Evolutionary conservation across 202 grass and related monocot species (phyloP).

Genomic region (Hordeum pubiflorum): DNA sequence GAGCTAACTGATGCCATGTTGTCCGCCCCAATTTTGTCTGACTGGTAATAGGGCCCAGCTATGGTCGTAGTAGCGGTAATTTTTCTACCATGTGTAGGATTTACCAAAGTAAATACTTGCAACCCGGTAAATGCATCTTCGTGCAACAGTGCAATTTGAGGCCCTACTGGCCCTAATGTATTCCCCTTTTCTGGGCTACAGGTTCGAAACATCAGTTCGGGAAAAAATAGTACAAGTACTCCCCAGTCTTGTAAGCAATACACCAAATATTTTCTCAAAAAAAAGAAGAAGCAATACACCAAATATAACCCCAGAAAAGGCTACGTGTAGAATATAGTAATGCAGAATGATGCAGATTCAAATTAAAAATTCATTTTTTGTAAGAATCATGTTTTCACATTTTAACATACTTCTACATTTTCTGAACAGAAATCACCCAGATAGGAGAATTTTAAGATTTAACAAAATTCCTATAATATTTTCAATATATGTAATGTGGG

Average conservation of each 20-base stretch:
- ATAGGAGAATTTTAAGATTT: too few species aligned
- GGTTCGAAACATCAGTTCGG: background rate
- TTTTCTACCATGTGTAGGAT: background rate
- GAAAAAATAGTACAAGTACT: background rate
- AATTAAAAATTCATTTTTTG: background rate
- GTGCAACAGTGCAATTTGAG: background rate
- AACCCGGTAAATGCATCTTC: background rate
- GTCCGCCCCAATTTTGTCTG: slow-evolving; percentile 41
- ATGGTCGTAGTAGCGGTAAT: slow-evolving; percentile 26
- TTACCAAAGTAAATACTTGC: background rate
- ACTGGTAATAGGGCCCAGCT: background rate
- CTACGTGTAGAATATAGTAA: background rate
- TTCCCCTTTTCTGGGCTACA: background rate
- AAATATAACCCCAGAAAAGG: background rate
- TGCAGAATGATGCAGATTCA: background rate
- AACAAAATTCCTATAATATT: too few species aligned
- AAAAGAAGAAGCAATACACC: too few species aligned
- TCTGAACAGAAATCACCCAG: too few species aligned
- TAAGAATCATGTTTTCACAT: background rate
- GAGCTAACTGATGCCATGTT: slow-evolving; percentile 23
- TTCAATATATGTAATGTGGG: too few species aligned
- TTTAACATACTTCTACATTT: too few species aligned
- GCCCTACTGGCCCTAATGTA: background rate
- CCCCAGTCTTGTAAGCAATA: background rate
- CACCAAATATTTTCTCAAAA: background rate